Base-by-base conservation (phyloP, 371 early-diverging fungal species). In the Mucor plumbeus region DNA sequence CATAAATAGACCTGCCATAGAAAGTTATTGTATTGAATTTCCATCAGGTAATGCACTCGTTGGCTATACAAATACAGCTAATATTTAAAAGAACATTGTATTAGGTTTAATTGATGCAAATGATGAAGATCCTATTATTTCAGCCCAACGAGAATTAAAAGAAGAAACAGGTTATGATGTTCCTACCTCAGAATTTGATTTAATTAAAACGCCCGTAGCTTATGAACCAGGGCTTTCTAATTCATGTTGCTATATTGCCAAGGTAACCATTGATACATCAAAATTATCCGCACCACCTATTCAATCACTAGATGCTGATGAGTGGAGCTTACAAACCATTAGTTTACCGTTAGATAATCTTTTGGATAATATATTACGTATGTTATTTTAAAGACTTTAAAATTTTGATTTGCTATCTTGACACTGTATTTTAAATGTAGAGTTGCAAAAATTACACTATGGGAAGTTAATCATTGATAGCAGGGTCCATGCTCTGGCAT, bases 151-250 rank as follows among this genome's bases (percentile, higher is more conserved):
- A 11, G 90, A 88, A 65, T 67, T 88, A 10, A 70, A 67, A 47
- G 90, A 90, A 64, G 90, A 90, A 67, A 88, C 88, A 38, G 90
- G 90, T 0, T 88, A 77, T 15, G 13, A 9, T 19, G 57, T 71
- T n/a, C 38, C 66, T 2, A 19, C 43, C 38, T 41, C 66, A 17
- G 1, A 66, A 9, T 58, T 71, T 14, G 36, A 35, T 26, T 5
- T 71, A 10, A 14, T 36, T 0, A 65, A 66, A 38, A 34, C 55
- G 10, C 78, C 84, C 17, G 68, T 86, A 9, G 75, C 84, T 8
- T 88, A 87, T 65, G 90, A 90, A 47, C 88, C 90, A 3, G 88
- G 88, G 1, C 39, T 90, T 60, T 85, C 86, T 9, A 77, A 81
- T 47, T 88, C 88, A 4, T 81, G 82, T 36, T 80, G 87, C 9